Percentiles rank a stretch among this genome's conserved stretches.
Evolutionary conservation across 345 rosid genomes (phyloP).

Genomic region (Populus simonii): DNA sequence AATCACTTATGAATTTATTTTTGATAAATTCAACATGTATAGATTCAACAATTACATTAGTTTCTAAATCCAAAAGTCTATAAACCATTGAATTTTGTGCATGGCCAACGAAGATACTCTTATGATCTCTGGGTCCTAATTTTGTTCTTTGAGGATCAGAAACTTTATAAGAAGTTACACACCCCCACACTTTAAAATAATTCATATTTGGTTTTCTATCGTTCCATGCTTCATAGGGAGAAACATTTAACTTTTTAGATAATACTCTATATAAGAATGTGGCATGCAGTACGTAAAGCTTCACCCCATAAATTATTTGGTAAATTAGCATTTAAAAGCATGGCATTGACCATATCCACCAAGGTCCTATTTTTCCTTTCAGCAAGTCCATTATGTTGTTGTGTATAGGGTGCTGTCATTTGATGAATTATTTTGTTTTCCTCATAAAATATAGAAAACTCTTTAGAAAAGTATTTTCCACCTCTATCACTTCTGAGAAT

Average conservation of each 20-base stretch:
- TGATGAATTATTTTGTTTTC: too few species aligned
- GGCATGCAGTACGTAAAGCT: background rate
- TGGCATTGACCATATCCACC: too few species aligned
- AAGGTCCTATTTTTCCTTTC: too few species aligned
- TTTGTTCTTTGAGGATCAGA: background rate
- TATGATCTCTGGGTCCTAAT: background rate
- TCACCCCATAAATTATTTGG: background rate
- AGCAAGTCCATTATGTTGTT: too few species aligned
- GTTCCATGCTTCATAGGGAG: background rate
- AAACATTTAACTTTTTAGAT: background rate
- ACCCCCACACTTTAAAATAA: background rate
- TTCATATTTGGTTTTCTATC: background rate
- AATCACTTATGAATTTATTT: too few species aligned
- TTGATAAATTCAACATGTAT: too few species aligned
- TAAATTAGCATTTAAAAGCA: background rate
- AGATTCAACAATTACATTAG: too few species aligned
- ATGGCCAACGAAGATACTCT: background rate
- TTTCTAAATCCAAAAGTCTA: background rate
- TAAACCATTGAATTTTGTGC: background rate
- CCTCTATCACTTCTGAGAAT: background rate
- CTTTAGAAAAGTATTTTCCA: background rate
- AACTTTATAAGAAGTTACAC: background rate
- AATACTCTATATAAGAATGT: background rate
- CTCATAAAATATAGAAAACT: too few species aligned
- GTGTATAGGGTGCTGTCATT: too few species aligned